A percentile compares a stretch with the other conserved stretches of the same genome.
These are phyloP conservation scores for Rhodotorula graminis DNA, from an alignment of 768 basidiomycete species.

Conservation along the genomic window DNA sequence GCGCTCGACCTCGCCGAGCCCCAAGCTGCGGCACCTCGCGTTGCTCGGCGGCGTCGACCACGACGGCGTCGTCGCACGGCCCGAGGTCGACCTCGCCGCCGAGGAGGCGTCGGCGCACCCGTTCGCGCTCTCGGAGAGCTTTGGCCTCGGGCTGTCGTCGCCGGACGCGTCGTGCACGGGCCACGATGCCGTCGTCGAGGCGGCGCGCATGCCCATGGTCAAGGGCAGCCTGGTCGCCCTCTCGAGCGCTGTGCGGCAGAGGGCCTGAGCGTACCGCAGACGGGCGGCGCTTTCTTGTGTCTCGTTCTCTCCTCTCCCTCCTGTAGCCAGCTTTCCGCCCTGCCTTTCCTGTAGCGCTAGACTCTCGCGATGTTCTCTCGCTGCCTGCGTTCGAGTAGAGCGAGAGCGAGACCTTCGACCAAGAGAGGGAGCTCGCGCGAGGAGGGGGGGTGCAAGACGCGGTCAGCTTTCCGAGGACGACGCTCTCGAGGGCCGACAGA, in stretches of 20 bases:
- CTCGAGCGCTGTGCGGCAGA: neutral
- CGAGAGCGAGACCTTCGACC: too few relatives aligned
- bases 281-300: too few relatives aligned
- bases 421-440: neutral
- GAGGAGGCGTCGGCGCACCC: neutral
- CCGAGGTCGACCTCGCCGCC: neutral
- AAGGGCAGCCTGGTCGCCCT: neutral
- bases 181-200: neutral
- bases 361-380: neutral
- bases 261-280: neutral
- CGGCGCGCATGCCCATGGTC: neutral
- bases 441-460: too few relatives aligned
- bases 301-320: too few relatives aligned
- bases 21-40: neutral
- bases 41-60: neutral
- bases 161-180: too few relatives aligned
- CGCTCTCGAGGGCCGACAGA: too few relatives aligned
- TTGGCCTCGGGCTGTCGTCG: neutral
- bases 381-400: too few relatives aligned
- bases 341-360: neutral
- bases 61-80: neutral
- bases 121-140: neutral
- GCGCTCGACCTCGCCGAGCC: slow-evolving; percentile 1
- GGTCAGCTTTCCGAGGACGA: too few relatives aligned
- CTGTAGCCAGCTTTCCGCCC: too few relatives aligned